Evolutionary conservation across 2,329 filamentous ascomycete species (phyloP), one percentile per base, ranked within the genome.

Genomic region (Monilinia vaccinii-corymbosi): DNA sequence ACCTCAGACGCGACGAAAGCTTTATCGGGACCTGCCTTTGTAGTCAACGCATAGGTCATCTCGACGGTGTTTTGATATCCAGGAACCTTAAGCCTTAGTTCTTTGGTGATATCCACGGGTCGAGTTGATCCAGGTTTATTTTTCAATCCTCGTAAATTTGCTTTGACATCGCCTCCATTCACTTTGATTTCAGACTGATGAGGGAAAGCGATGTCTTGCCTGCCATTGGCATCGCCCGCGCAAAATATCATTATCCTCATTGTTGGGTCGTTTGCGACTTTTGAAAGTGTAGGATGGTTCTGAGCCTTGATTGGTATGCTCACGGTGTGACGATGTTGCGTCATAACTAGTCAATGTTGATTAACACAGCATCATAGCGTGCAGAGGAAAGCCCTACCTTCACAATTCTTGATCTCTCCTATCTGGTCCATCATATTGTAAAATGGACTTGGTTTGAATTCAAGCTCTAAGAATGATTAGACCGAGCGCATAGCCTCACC

Each of bases 111-210:
- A 74, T 99, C 94, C 50, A 90, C 91, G 9, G 94, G 94, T 69
- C 91, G 86, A 45, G 94, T 99, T 48, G 94, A 95, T 25, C 94
- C 94, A 8, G 93, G 90, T 73, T 94, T 96, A 73, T 96, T 97
- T 75, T 99, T 99, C 63, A 99, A 75, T 5, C 94, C 94, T 66
- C 94, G 88, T 66, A 96, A 80, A 72, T 97, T 99, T n/a, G 88
- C 87, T 73, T 93, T 94, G 66, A 97, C 81, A 60, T 97, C 91
- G 38, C 88, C 88, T 11, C 85, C 81, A 68, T 99, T 99, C 60
- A 96, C 84, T 71, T 91, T 93, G 60, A 99, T 81, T 72, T 99
- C 94, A 36, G 94, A 88, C 74, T 97, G 91, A 67, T 93, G 85
- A 1, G 94, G 94, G 66, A 99, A 99, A 0, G 89, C 78, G 58